Conservation (phyloP, 2,329 filamentous ascomycete genomes). For the Didymellaceae sp. region DNA sequence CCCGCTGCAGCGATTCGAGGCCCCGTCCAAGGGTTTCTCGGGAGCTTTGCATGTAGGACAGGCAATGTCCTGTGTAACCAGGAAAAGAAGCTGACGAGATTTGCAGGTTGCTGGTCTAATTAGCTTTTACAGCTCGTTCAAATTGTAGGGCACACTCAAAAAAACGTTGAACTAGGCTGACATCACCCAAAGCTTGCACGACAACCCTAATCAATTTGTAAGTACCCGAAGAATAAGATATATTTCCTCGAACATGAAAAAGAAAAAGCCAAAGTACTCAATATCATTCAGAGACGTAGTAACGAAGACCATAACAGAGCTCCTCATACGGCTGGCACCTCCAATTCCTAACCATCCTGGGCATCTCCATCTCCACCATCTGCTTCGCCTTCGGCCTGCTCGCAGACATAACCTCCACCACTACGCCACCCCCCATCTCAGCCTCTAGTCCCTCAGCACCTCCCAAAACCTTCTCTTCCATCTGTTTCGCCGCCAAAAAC, state of each 20-base stretch:
- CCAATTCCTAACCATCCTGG: constrained; percentile 78
- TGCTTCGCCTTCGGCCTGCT: constrained; percentile 68
- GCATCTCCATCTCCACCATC: constrained; percentile 65
- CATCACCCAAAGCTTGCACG: constrained; percentile 30
- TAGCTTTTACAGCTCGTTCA: constrained; percentile 55
- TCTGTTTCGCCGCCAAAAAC: constrained; percentile 73
- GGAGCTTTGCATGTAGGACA: constrained; percentile 64
- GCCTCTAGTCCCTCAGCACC: neutral
- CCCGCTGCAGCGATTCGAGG: constrained; percentile 69
- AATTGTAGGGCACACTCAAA: constrained; percentile 36
- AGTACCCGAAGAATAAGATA: constrained; percentile 5
- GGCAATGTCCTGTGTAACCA: constrained; percentile 1
- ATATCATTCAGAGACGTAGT: too few relatives aligned
- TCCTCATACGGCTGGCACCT: constrained; percentile 71
- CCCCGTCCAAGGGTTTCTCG: constrained; percentile 70
- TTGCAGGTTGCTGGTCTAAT: constrained; percentile 48
- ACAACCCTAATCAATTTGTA: constrained; percentile 41
- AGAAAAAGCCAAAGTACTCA: too few relatives aligned
- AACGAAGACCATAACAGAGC: constrained; percentile 46
- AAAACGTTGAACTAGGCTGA: constrained; percentile 19
- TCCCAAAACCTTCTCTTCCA: constrained; percentile 50
- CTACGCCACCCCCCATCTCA: neutral
- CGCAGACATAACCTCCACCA: constrained; percentile 61
- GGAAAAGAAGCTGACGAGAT: neutral
- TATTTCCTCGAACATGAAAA: too few relatives aligned